A percentile compares a stretch with the other conserved stretches of the same genome.
Conservation (phyloP, 2,329 filamentous ascomycete genomes). For the Aureobasidium uvarum region DNA sequence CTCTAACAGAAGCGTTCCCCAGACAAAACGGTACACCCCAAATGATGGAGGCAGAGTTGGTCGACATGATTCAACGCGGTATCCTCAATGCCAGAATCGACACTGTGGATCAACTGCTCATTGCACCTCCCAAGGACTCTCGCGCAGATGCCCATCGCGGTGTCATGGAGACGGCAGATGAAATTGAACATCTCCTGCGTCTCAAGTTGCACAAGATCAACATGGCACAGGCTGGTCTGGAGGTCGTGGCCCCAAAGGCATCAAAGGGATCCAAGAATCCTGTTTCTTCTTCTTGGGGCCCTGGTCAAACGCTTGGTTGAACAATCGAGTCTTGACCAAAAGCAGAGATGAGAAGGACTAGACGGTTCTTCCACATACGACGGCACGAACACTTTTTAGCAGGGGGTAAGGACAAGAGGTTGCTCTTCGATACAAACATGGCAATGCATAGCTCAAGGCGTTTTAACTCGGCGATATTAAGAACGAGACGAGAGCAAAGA, state of each 20-base stretch:
- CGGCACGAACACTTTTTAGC: background rate
- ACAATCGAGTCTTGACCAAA: background rate
- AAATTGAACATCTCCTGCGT: constrained; percentile 72
- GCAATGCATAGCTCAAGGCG: constrained; percentile 23
- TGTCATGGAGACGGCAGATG: constrained; percentile 64
- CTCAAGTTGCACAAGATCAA: constrained; percentile 76
- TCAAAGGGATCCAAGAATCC: constrained; percentile 21
- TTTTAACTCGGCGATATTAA: background rate
- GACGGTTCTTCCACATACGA: background rate
- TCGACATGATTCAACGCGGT: constrained; percentile 70
- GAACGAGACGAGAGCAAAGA: background rate
- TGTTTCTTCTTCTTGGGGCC: background rate
- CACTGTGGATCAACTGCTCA: constrained; percentile 73
- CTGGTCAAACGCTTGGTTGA: constrained; percentile 13
- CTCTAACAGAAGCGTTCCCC: constrained; percentile 74
- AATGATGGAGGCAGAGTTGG: constrained; percentile 71
- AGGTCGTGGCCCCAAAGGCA: constrained; percentile 42
- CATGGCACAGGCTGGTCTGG: constrained; percentile 70
- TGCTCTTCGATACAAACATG: constrained; percentile 2
- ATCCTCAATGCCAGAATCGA: constrained; percentile 78
- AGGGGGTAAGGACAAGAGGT: background rate
- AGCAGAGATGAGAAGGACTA: background rate
- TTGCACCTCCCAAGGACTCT: constrained; percentile 65
- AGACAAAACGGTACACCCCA: constrained; percentile 46
- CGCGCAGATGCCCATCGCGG: constrained; percentile 68